Base-by-base conservation (phyloP, 1,139 yeast genomes). In the Saccharomyces hybrid region DNA sequence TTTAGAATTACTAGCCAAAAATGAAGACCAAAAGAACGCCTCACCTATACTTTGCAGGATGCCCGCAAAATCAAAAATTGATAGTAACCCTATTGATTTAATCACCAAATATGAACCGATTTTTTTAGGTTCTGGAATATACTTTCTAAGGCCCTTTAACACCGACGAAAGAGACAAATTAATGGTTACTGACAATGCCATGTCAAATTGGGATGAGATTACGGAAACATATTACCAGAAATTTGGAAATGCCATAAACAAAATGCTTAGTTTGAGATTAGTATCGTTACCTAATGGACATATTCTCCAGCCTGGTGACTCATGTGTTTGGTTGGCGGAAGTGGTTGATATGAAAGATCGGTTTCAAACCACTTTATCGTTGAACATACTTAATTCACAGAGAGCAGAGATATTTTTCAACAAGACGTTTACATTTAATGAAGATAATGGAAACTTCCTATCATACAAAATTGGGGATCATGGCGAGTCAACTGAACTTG, bases 101-200 rank as follows among this genome's bases (percentile, higher is more conserved):
- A 46, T 64, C 8, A 52, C 59, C 4, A 49, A 56, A 14, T 63
- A 58, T 51, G 63, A 63, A 44, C 63, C 66, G 9, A 52, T 49
- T 7, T 66, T 64, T 51, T 54, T 64, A 7, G 68, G 67, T 1
- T 53, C 56, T 49, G 63, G 61, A 14, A 52, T 64, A 13, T 66
- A 64, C 50, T 54, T 61, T n/a, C 48, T 66, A 31, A 54, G 48
- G 48, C 60, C 64, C 9, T 50, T 42, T 16, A 28, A 48, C 3
- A 41, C 32, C 6, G 28, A 51, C 6, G 46, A 53, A 6, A 55
- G 58, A 42, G 55, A 59, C 6, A 41, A 57, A 11, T 48, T 66
- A 14, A 34, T 66, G 53, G 64, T 60, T 51, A 54, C 66, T 11
- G 67, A 61, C 2, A 51, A 50, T 41, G 44, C 26, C 11, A 25